A percentile compares a stretch with the other conserved stretches of the same genome.
Evolutionary conservation across 345 rosid genomes (phyloP).

Genomic region (Citrus reticulata): DNA sequence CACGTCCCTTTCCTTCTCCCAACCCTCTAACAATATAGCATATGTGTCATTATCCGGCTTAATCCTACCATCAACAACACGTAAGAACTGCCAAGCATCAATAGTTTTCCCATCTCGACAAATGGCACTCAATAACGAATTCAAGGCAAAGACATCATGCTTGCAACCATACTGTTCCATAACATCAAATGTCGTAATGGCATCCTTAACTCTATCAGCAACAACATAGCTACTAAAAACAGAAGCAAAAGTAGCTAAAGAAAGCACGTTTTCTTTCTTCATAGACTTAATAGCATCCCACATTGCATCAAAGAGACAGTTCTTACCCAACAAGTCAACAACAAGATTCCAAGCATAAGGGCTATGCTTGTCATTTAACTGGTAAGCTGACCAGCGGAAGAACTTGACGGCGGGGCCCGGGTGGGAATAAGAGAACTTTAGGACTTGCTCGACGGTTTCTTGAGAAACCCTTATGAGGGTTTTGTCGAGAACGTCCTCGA

Average conservation of each 20-base stretch:
- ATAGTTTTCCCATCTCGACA: constrained; percentile 47
- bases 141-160: constrained; percentile 43
- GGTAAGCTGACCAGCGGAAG: constrained; percentile 61
- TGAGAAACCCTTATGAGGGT: constrained; percentile 39
- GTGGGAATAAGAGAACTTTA: constrained; percentile 47
- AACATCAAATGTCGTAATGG: constrained; percentile 48
- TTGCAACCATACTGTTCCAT: constrained; percentile 48
- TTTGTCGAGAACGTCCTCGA: constrained; percentile 38
- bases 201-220: constrained; percentile 34
- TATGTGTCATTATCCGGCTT: constrained; percentile 48
- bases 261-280: constrained; percentile 38
- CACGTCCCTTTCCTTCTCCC: constrained; percentile 53
- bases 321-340: constrained; percentile 63
- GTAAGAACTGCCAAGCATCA: constrained; percentile 40
- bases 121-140: constrained; percentile 60
- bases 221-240: constrained; percentile 54
- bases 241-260: constrained; percentile 62
- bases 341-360: constrained; percentile 69
- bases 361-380: constrained; percentile 41
- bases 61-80: constrained; percentile 30
- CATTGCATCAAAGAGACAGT: constrained; percentile 55
- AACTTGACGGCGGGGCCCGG: constrained; percentile 59
- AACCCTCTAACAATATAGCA: constrained; percentile 58
- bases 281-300: constrained; percentile 67
- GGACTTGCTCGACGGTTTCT: constrained; percentile 48